A percentile compares a stretch with the other conserved stretches of the same genome.
phyloP scores from a whole-genome alignment of 2,329 filamentous ascomycete species.

The Phialophora macrospora region DNA sequence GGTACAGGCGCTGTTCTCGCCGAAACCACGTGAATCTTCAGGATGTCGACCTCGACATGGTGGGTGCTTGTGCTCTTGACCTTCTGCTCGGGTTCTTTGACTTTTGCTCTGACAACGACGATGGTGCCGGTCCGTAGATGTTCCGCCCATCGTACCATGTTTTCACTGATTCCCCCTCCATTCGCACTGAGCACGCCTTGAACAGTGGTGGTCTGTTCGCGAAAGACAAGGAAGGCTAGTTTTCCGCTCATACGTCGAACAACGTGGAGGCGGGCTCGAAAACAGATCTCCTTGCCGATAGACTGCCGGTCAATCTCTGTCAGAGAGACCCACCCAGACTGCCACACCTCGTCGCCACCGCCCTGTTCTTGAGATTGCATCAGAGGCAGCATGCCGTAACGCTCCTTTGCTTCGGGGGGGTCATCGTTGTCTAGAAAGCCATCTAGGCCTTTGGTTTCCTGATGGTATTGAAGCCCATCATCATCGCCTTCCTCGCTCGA shows the following conservation, averaged over 20 bases:
- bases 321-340: constrained; percentile 23
- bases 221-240: constrained; percentile 76
- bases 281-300: constrained; percentile 60
- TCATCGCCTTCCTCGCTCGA: constrained; percentile 21
- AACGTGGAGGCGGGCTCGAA: constrained; percentile 70
- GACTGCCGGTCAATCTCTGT: constrained; percentile 36
- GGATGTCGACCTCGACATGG: constrained; percentile 70
- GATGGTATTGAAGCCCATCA: not conserved
- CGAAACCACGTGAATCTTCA: constrained; percentile 61
- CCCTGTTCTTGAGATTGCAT: constrained; percentile 31
- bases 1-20: constrained; percentile 59
- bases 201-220: constrained; percentile 74
- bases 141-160: constrained; percentile 79
- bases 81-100: constrained; percentile 67
- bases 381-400: constrained; percentile 32
- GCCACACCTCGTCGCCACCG: constrained; percentile 12
- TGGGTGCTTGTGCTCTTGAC: constrained; percentile 72
- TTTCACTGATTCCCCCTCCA: constrained; percentile 63
- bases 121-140: constrained; percentile 73
- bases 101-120: constrained; percentile 69
- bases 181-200: constrained; percentile 70
- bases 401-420: constrained; percentile 28
- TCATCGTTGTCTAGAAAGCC: constrained; percentile 34
- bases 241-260: constrained; percentile 62
- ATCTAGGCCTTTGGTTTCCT: constrained; percentile 25